Base-by-base conservation (phyloP, 768 basidiomycete species). In the Leccinum subtestaceum region DNA sequence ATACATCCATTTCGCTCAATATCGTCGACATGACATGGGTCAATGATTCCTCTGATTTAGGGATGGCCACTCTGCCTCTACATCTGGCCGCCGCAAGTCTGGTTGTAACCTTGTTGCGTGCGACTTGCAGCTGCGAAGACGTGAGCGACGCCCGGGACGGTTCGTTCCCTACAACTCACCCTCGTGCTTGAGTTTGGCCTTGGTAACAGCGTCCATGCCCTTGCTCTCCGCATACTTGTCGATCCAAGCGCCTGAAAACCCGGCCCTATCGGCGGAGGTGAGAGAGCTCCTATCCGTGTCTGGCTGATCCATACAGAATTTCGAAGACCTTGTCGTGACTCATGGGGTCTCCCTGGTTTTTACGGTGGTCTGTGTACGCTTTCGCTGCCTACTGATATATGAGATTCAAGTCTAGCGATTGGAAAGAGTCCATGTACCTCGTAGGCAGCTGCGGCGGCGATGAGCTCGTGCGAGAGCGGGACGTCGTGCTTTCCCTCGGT, bases 391-490 rank as follows among this genome's bases (percentile, higher is more conserved):
- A 27, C 15, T 25, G n/a, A 29, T 31, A 32, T 21, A 23, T 11
- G 31, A 49, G 13, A 4, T 23, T 6, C 10, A 40, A 11, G 11
- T 12, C 38, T n/a, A 31, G 4, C 48, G 13, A 7, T 8, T 5
- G 15, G 17, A 1, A 9, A 7, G 10, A 38, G 43, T 2, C 7
- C 1, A 25, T 19, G 31, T 53, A 57, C 70, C 59, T 72, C 72
- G 52, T 68, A 72, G 9, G 70, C 67, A 3, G 70, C 70, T 2
- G 72, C 70, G 11, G 58, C 66, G 3, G 69, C 67, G 56, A 72
- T 50, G 52, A 67, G 25, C 48, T 74, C 67, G 34, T 72, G 71
- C 6, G 64, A 66, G 48, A 72, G 31, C 23, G 67, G 63, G 13
- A 65, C 64, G 2, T 29, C 36, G 56, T 74, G 68, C 19, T 32